Base-by-base conservation (phyloP, 1,284 basidiomycete species). In the Leccinum insolens region DNA sequence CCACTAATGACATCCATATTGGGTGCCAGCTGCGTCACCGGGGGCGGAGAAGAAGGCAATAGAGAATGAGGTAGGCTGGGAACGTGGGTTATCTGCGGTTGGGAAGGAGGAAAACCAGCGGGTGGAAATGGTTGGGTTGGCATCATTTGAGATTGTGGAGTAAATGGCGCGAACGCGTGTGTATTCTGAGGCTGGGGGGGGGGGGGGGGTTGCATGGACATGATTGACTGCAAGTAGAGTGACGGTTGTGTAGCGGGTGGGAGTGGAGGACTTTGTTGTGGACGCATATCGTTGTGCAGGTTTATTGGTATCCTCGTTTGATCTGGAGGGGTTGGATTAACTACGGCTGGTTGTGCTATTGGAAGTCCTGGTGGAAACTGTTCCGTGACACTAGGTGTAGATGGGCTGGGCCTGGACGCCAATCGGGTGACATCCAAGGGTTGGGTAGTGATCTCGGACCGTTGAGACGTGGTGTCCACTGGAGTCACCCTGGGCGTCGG, bases 401-500 rank as follows among this genome's bases (percentile, higher is more conserved):
- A 61, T 64, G n/a, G 39, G 61, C 49, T 64, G 28, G 60, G 34
- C 59, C 44, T 64, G 25, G 61, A 25, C 61, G 61, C 61, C 12
- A 62, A 60, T 65, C 49, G 61, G 7, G 31, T 61, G 12, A 58
- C 37, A 39, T 52, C 59, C 2, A 31, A 46, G 34, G 34, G 69
- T 63, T 67, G 63, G 37, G 60, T 31, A 59, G 57, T 61, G 39
- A 57, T 64, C 15, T 64, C 63, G n/a, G 61, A 59, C 34, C 46
- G 67, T 9, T 69, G 74, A 17, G 70, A 66, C 1, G 66, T 34
- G 34, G 70, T 66, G 49, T 83, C 83, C 4, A 82, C 77, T 25
- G 87, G 88, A 22, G 87, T 88, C n/a, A 81, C 79, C 37, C 87
- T 80, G 17, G 88, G 88, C 5, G 88, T 88, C 52, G 88, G 87